Evolutionary conservation across 495 filamentous ascomycete species (phyloP), one percentile per base, ranked within the genome.

Genomic region (Podospora fimiseda): DNA sequence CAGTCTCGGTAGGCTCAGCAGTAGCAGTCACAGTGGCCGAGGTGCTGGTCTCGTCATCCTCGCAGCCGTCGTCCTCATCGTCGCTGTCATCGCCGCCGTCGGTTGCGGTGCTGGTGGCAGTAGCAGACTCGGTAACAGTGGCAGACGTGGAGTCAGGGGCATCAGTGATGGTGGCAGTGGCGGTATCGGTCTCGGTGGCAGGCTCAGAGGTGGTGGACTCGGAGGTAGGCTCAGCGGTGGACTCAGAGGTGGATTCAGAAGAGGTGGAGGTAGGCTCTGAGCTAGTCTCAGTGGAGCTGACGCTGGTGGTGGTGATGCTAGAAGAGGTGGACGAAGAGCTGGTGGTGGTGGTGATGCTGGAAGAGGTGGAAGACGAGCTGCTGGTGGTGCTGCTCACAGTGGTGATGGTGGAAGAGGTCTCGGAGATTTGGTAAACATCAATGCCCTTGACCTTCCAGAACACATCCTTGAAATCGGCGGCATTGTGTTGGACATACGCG

Each of bases 391-490:
- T 57, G 1, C 51, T 51, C 21, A 20, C 20, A 22, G 18, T 19
- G 36, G 44, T 47, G 22, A n/a, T 30, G 23, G 21, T 75, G 64
- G 43, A 83, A 72, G 19, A 62, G 53, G 30, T 74, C 74, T 13
- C 23, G 51, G 56, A 40, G 11, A 59, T 57, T 55, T 70, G 46
- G 57, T 67, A 73, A 23, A 69, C 78, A 48, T 83, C 80, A 60
- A 88, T 81, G 53, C 77, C 70, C 74, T 66, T 61, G 51, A 75
- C 43, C 62, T 68, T 59, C 66, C 80, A 86, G 68, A 80, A 86
- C 9, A 77, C 70, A 23, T 82, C 59, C 38, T 67, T 52, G 57
- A 82, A 89, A 22, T 68, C 74, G 4, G 56, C 51, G 1, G 81
- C 80, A 58, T 86, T 77, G 36, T 77, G 60, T 13, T 73, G 70